Evolutionary conservation across 1,284 basidiomycete species (phyloP).

Genomic region (Abortiporus biennis): DNA sequence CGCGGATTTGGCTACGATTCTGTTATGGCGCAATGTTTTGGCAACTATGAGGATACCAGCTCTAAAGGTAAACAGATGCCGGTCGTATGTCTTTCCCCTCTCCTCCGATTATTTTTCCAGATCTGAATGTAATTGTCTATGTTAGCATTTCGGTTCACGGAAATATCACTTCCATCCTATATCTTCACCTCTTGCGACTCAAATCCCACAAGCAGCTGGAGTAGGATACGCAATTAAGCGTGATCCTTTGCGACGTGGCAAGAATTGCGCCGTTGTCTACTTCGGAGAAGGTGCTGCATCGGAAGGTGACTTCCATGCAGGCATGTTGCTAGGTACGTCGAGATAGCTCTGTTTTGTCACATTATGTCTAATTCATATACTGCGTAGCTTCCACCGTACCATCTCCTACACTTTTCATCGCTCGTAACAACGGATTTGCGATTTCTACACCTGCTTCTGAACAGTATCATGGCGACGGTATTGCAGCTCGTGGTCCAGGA

Average conservation of each 20-base stretch:
- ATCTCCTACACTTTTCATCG: slow-evolving; percentile 68
- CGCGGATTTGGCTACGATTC: slow-evolving; percentile 71
- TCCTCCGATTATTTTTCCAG: not conserved
- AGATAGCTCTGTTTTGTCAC: too few species aligned
- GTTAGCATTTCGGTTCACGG: slow-evolving; percentile 81
- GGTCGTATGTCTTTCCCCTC: slow-evolving; percentile 41
- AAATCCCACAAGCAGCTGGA: slow-evolving; percentile 94
- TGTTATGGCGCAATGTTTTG: slow-evolving; percentile 87
- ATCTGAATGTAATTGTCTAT: slow-evolving; percentile 2
- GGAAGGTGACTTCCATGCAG: slow-evolving; percentile 76
- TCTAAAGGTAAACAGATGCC: slow-evolving; percentile 91
- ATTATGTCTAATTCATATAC: too few species aligned
- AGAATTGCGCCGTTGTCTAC: slow-evolving; percentile 83
- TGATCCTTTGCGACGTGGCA: slow-evolving; percentile 64
- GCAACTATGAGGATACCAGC: slow-evolving; percentile 74
- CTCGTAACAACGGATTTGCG: slow-evolving; percentile 88
- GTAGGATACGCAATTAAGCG: slow-evolving; percentile 87
- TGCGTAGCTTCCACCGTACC: slow-evolving; percentile 65
- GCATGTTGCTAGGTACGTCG: slow-evolving; percentile 50
- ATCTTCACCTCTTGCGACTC: slow-evolving; percentile 90
- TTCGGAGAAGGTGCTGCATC: slow-evolving; percentile 86
- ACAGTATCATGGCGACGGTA: slow-evolving; percentile 92
- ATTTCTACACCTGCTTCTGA: slow-evolving; percentile 91
- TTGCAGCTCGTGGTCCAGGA: slow-evolving; percentile 87
- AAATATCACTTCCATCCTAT: slow-evolving; percentile 90